Base-by-base conservation (phyloP, 805 yeast species). In the Zygotorulaspora danielsina region DNA sequence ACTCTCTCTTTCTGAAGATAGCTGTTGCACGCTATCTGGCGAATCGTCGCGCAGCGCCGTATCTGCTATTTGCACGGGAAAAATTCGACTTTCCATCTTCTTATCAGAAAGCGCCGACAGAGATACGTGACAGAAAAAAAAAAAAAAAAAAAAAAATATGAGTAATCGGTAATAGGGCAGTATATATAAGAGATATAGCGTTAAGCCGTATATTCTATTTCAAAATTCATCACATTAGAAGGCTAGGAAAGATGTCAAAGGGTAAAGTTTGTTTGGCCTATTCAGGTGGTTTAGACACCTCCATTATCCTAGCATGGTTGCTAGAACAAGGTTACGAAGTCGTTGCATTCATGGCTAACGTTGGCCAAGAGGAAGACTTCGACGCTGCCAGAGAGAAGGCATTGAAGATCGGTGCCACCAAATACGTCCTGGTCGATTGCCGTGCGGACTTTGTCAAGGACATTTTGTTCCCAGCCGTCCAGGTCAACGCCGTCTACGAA, bases 241-340 rank as follows among this genome's bases (percentile, higher is more conserved):
- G n/a, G n/a, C n/a, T n/a, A n/a, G n/a, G n/a, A 21, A 10, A 21
- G 58, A 89, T 89, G 97, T 82, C 95, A 36, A 90, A 93, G 70
- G 98, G 98, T 64, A 90, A 90, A 73, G 98, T 93, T 66, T 93
- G 98, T 78, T 79, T 93, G 66, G 98, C 98, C 41, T 93, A 93
- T 74, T 93, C 97, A 36, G 98, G 98, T 59, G 98, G 98, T 73
- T 78, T 93, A 59, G 98, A 93, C 65, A 93, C 98, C 75, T 89
- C 97, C 19, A 84, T 93, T 48, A 93, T 93, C 59, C 79, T 93
- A 53, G 98, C 98, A 34, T 93, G 98, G 98, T 78, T 93, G 66
- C 76, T 93, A 52, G 98, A 93, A 67, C 78, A 93, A 71, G 98
- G 97, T 49, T 93, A 90, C 69, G 98, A 93, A 70, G 98, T 93